Conservation (phyloP, 768 basidiomycete species). For the Filobasidium wieringae region DNA sequence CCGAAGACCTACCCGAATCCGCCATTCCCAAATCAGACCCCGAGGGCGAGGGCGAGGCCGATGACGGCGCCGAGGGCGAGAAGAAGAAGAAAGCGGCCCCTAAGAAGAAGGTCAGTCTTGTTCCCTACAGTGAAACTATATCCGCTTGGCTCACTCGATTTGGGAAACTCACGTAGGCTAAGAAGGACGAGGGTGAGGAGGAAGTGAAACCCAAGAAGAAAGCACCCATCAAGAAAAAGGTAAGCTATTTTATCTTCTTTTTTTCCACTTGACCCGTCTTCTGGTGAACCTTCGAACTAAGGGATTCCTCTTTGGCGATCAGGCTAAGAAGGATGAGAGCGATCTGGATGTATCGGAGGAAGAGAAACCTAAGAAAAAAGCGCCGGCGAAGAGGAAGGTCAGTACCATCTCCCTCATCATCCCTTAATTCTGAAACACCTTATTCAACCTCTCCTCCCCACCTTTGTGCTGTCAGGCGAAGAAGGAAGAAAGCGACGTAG, state of each 20-base stretch:
- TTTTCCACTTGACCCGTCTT: not conserved
- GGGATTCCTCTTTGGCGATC: not conserved
- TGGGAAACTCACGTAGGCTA: not conserved
- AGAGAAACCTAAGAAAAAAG: not conserved
- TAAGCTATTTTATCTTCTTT: not conserved
- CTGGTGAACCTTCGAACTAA: not conserved
- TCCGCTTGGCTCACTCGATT: too few species aligned
- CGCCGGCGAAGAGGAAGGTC: slow-evolving; percentile 6
- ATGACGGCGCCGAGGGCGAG: not conserved
- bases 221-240: not conserved
- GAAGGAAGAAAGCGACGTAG: not conserved
- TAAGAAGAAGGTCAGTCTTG: not conserved
- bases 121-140: not conserved
- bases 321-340: not conserved
- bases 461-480: not conserved
- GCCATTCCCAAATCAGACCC: not conserved
- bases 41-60: not conserved
- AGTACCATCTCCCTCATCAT: not conserved
- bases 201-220: not conserved
- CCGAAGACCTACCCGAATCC: slow-evolving; percentile 4
- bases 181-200: slow-evolving; percentile 4
- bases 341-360: not conserved
- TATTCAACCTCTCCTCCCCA: not conserved
- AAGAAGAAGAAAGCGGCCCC: slow-evolving; percentile 3
- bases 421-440: not conserved